These are phyloP conservation scores for Gamsiella multidivaricata DNA, from an alignment of 192 early-diverging fungal species.

Conservation along the genomic window DNA sequence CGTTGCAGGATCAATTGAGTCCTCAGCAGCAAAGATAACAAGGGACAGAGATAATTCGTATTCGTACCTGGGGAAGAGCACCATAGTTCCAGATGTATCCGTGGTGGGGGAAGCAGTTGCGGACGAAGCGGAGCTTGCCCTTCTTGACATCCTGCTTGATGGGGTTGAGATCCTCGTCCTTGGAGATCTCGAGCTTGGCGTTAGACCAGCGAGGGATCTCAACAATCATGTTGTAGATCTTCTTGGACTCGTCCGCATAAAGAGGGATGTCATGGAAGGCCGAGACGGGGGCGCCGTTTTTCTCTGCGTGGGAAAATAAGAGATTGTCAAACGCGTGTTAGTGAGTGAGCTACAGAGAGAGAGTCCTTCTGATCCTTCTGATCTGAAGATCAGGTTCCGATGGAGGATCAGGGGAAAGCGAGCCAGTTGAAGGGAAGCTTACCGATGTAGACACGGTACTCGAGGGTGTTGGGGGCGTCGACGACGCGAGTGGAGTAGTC, in stretches of 20 bases:
- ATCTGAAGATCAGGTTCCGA: too few species aligned
- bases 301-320: constrained; percentile 62
- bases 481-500: constrained; percentile 84
- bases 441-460: constrained; percentile 92
- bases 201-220: constrained; percentile 99
- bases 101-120: constrained; percentile 99
- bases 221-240: constrained; percentile 97
- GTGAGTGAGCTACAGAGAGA: background rate
- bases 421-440: constrained; percentile 7
- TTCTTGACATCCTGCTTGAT: constrained; percentile 99
- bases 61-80: constrained; percentile 88
- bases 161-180: constrained; percentile 96
- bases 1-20: too few species aligned
- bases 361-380: background rate
- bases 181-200: constrained; percentile 98
- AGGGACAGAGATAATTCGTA: background rate
- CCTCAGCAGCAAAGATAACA: background rate
- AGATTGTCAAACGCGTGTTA: background rate
- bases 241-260: constrained; percentile 90
- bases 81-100: constrained; percentile 99
- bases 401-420: background rate
- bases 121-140: constrained; percentile 97
- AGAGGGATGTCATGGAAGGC: constrained; percentile 99
- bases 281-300: constrained; percentile 86
- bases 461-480: constrained; percentile 88